Conservation (phyloP, 768 basidiomycete genomes). For the Tylopilus balloui region DNA sequence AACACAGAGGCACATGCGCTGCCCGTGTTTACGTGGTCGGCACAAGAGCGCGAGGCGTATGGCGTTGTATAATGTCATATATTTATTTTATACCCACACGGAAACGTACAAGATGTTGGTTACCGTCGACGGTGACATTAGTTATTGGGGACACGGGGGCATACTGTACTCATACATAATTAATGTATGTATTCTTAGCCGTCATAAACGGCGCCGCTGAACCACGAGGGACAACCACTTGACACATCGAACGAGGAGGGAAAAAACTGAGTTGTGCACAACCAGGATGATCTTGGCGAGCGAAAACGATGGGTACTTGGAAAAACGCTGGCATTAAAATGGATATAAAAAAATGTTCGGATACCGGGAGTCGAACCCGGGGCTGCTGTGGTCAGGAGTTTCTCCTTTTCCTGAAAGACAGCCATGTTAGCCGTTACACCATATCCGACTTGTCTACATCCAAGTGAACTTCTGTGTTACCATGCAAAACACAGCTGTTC, state of each 20-base stretch:
- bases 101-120: not conserved
- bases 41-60: slow-evolving; percentile 46
- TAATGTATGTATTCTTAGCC: too few relatives aligned
- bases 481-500: too few relatives aligned
- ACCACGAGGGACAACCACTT: too few relatives aligned
- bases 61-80: slow-evolving; percentile 14
- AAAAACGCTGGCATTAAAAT: not conserved
- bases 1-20: slow-evolving; percentile 75
- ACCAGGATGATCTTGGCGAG: too few relatives aligned
- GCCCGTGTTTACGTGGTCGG: slow-evolving; percentile 66
- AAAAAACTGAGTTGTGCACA: too few relatives aligned
- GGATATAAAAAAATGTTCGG: slow-evolving; percentile 22
- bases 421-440: slow-evolving; percentile 36
- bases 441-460: slow-evolving; percentile 34
- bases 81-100: not conserved
- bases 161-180: not conserved
- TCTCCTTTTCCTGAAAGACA: slow-evolving; percentile 25
- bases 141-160: not conserved
- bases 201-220: too few relatives aligned
- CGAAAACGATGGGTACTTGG: too few relatives aligned
- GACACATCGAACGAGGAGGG: not conserved
- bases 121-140: not conserved
- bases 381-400: slow-evolving; percentile 29
- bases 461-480: too few relatives aligned
- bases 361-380: slow-evolving; percentile 36